These are phyloP conservation scores for Backusella westeae DNA, from an alignment of 192 early-diverging fungal species.

Conservation along the genomic window DNA sequence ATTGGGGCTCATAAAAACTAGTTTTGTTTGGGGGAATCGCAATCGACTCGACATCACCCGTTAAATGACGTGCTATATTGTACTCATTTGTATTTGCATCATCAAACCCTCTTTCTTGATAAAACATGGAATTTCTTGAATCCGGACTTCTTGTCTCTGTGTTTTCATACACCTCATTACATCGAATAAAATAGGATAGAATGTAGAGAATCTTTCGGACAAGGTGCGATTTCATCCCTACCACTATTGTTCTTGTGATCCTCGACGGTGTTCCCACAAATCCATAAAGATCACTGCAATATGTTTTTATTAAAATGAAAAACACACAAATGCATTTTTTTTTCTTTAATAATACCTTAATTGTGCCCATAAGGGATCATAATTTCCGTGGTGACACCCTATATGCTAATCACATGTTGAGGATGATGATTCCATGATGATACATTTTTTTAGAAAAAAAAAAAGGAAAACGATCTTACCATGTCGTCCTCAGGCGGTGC, in stretches of 20 bases:
- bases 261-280: slow-evolving; percentile 46
- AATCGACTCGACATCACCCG: slow-evolving; percentile 23
- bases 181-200: slow-evolving; percentile 58
- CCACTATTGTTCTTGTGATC: slow-evolving; percentile 52
- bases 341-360: slow-evolving; percentile 32
- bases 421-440: neutral
- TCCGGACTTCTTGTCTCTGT: slow-evolving; percentile 19
- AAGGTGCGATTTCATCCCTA: slow-evolving; percentile 42
- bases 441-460: neutral
- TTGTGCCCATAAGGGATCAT: slow-evolving; percentile 61
- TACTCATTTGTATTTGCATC: slow-evolving; percentile 27
- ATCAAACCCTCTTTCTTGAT: slow-evolving; percentile 13
- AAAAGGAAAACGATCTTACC: slow-evolving; percentile 21
- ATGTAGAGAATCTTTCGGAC: slow-evolving; percentile 50
- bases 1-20: neutral
- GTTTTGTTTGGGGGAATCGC: slow-evolving; percentile 12
- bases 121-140: slow-evolving; percentile 19
- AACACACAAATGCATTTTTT: no score
- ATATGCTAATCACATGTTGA: slow-evolving; percentile 7
- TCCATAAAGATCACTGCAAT: slow-evolving; percentile 48
- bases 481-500: slow-evolving; percentile 41
- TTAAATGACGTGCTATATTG: slow-evolving; percentile 30
- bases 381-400: slow-evolving; percentile 34
- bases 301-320: neutral
- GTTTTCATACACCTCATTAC: slow-evolving; percentile 55